Percentiles rank a stretch among this genome's conserved stretches.
phyloP scores from a whole-genome alignment of 257 asterid genomes.

The Solanum ahanhuiri region DNA sequence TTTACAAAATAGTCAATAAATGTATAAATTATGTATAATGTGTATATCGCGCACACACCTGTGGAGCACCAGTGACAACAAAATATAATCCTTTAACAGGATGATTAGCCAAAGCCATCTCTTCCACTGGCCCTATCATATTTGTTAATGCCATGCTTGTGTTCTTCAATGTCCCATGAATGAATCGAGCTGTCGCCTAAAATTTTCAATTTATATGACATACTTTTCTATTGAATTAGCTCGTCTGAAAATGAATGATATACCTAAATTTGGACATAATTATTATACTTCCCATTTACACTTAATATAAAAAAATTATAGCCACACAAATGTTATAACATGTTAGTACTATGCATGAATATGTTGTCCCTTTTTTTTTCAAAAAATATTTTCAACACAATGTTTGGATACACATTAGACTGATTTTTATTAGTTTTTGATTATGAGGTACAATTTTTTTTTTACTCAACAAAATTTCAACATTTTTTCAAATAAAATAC shows the following conservation, averaged over 20 bases:
- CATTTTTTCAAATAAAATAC: background rate
- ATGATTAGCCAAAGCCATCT: conserved; percentile 27
- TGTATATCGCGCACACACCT: conserved; percentile 11
- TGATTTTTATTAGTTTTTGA: background rate
- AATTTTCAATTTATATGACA: background rate
- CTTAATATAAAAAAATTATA: background rate
- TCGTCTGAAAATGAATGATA: background rate
- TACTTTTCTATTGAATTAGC: background rate
- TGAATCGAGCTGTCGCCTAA: conserved; percentile 30
- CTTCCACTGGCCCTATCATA: conserved; percentile 47
- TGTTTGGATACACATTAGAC: background rate
- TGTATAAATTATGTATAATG: background rate
- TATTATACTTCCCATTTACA: background rate
- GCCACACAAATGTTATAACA: background rate
- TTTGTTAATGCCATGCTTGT: conserved; percentile 50
- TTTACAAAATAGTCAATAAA: background rate
- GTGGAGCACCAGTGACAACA: conserved; percentile 40
- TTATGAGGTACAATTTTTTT: background rate
- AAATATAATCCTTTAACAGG: conserved; percentile 49
- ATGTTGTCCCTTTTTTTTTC: background rate
- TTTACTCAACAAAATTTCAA: background rate
- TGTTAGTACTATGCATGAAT: background rate
- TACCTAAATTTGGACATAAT: background rate
- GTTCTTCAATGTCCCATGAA: conserved; percentile 37
- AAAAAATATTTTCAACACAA: background rate